Evolutionary conservation across 139 green algal species (phyloP).

Genomic region (Volvox africanus): DNA sequence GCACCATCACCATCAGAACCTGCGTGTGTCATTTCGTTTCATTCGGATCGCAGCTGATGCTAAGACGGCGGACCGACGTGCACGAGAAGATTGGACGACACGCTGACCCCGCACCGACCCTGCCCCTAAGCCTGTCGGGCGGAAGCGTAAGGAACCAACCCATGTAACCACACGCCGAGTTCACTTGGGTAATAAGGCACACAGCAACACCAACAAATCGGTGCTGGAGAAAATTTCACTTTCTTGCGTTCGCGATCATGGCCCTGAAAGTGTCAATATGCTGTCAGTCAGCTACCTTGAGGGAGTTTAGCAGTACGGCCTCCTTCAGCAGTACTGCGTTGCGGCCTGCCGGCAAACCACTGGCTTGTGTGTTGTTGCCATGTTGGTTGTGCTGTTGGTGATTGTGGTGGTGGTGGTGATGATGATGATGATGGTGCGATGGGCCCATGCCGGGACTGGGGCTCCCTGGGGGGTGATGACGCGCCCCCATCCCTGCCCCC

Average conservation of each 20-base stretch:
- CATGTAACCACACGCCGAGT: neutral
- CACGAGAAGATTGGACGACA: neutral
- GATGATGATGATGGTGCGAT: too few relatives aligned
- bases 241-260: too few relatives aligned
- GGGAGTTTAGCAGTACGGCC: constrained; percentile 71
- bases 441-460: neutral
- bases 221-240: too few relatives aligned
- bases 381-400: neutral
- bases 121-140: too few relatives aligned
- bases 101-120: too few relatives aligned
- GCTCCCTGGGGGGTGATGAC: neutral
- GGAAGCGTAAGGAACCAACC: neutral
- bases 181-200: too few relatives aligned
- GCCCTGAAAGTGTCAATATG: neutral
- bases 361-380: neutral
- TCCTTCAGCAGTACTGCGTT: constrained; percentile 56
- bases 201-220: too few relatives aligned
- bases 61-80: neutral
- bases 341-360: neutral
- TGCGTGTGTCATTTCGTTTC: neutral
- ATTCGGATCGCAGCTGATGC: neutral
- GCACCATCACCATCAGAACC: constrained; percentile 67
- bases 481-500: neutral
- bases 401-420: too few relatives aligned
- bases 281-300: constrained; percentile 48